Conservation (phyloP, 768 basidiomycete genomes). For the Pleurotus citrinopileatus region DNA sequence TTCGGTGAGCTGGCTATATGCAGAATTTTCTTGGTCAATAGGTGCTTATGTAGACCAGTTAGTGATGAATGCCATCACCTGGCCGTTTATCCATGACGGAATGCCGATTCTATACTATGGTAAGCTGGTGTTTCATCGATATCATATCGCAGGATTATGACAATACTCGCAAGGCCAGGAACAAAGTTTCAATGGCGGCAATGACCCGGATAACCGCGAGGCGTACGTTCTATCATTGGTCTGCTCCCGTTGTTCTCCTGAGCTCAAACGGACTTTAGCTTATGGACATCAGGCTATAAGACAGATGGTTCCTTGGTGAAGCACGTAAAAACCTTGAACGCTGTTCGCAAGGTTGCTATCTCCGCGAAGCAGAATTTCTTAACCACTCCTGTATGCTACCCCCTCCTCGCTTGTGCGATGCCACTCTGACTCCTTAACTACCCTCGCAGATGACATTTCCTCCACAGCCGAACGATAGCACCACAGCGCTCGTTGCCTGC, state of each 20-base stretch:
- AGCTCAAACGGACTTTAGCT: slow-evolving; percentile 26
- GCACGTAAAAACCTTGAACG: slow-evolving; percentile 48
- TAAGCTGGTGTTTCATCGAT: slow-evolving; percentile 7
- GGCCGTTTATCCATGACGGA: slow-evolving; percentile 64
- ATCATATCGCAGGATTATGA: neutral
- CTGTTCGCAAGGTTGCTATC: slow-evolving; percentile 50
- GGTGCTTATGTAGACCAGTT: slow-evolving; percentile 17
- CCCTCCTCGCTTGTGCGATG: neutral
- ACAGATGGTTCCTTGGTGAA: slow-evolving; percentile 46
- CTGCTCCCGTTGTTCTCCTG: neutral
- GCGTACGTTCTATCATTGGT: slow-evolving; percentile 34
- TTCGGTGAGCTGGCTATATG: slow-evolving; percentile 28
- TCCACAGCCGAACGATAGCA: slow-evolving; percentile 24
- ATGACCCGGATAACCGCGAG: slow-evolving; percentile 64
- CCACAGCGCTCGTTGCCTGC: slow-evolving; percentile 42
- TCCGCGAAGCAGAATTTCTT: slow-evolving; percentile 39
- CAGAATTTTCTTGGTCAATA: neutral
- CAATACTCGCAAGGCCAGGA: slow-evolving; percentile 45
- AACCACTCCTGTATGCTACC: slow-evolving; percentile 38
- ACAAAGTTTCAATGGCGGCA: slow-evolving; percentile 56
- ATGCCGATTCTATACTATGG: slow-evolving; percentile 73
- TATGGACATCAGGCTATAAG: slow-evolving; percentile 58
- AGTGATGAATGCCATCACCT: slow-evolving; percentile 56
- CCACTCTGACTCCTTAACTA: neutral
- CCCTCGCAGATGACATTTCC: slow-evolving; percentile 48